These are phyloP conservation scores for Cardamine occulta DNA, from an alignment of 345 rosid species.

Conservation along the genomic window DNA sequence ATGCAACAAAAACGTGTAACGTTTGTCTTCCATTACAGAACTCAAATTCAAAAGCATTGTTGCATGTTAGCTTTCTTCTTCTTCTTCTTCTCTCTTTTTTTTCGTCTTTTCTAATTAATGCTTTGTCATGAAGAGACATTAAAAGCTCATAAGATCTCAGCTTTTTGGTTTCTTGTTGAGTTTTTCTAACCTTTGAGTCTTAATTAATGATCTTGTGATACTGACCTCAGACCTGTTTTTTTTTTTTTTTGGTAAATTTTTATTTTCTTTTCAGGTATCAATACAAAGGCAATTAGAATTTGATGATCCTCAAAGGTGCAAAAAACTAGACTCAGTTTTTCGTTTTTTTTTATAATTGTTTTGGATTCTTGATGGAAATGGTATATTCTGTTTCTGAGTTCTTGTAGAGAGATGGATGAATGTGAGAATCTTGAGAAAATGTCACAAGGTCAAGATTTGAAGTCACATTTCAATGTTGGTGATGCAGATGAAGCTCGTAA, in stretches of 20 bases:
- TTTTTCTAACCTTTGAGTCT: conserved; percentile 17
- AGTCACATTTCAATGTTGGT: conserved; percentile 54
- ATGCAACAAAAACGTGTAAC: conserved; percentile 60
- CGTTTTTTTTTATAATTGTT: conserved; percentile 5
- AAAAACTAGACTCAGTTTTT: neutral
- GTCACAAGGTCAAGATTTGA: conserved; percentile 58
- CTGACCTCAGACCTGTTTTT: conserved; percentile 22
- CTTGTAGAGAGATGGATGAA: conserved; percentile 67
- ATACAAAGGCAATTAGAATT: conserved; percentile 69
- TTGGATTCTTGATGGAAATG: conserved; percentile 26
- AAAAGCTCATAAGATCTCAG: conserved; percentile 38
- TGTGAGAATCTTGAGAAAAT: conserved; percentile 49
- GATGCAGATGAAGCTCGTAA: conserved; percentile 49
- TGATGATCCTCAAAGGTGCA: conserved; percentile 69
- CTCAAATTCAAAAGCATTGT: conserved; percentile 63
- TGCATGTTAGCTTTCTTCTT: conserved; percentile 67
- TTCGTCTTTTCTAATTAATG: conserved; percentile 35
- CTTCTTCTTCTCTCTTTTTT: conserved; percentile 13
- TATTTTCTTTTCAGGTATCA: too few relatives aligned
- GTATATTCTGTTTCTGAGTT: conserved; percentile 30
- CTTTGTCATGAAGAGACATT: conserved; percentile 32
- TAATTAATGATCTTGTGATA: conserved; percentile 37
- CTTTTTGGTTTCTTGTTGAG: conserved; percentile 8
- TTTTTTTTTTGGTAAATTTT: too few relatives aligned
- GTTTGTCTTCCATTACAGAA: conserved; percentile 76